Evolutionary conservation across 2,329 filamentous ascomycete species (phyloP), one percentile per base, ranked within the genome.

Genomic region (Botrytis galanthina): DNA sequence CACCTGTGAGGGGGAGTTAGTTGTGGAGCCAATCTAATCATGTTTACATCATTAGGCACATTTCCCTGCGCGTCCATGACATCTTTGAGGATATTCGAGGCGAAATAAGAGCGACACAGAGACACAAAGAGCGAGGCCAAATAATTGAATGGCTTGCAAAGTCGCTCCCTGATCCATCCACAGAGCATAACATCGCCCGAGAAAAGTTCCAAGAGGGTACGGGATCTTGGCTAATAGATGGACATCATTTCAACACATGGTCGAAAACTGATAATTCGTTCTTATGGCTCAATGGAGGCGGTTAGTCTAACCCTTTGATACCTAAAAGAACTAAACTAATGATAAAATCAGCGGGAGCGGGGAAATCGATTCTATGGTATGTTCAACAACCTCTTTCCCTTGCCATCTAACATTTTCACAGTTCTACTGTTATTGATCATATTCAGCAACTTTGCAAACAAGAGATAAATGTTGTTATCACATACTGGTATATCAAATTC

Each of bases 401-500:
- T 71, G 9, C 20, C 14, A 51, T 48, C 29, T 61, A 51, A 72
- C 6, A 51, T 12, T 16, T 22, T 14, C 9, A 37, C 44, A 74
- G 72, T 64, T 75, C 74, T 6, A 76, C 73, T 12, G 74, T 74
- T 14, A 75, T 75, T 37, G 62, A 74, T 3, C 10, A 70, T 39
- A 37, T 74, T 60, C 71, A 75, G 26, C 22, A 70, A 32, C 69
- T 22, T 20, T 73, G 35, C 59, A 32, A 39, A 39, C 35, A 72
- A 42, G 54, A 71, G 22, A 72, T 64, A 8, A 46, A 51, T 18
- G 39, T 44, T 18, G 29, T 66, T 32, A 44, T 74, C 16, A 37
- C 64, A 22, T 75, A 76, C 64, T 75, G 74, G 75, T 75, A 76
- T 57, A 75, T 70, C 37, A 71, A 68, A 42, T 76, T 75, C 39